Base-by-base conservation (phyloP, 164 flowering plant genomes). In the Akebia trifoliata region DNA sequence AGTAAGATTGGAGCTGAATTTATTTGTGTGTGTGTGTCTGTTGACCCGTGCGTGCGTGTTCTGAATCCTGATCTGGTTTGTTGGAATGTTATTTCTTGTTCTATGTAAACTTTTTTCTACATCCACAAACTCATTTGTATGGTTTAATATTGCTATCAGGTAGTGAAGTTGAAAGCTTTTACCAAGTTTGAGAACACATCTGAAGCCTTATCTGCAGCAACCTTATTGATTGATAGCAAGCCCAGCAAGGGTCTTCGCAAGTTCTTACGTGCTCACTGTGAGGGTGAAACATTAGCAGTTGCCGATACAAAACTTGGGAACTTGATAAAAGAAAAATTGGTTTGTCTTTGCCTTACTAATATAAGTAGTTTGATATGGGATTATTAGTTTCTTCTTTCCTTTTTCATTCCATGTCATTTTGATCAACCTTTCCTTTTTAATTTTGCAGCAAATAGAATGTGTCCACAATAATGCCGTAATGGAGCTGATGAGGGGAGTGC, bases 401-500 rank as follows among this genome's bases (percentile, higher is more conserved):
- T 54, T 9, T 25, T 14, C 18, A 35, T 57, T 26, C 5, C 3
- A 2, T 30, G 24, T 12, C 10, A 11, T 31, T 46, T 29, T 58
- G 22, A 58, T 22, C 31, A 8, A 50, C 21, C 8, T 18, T 36
- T 12, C 17, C 38, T 48, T 7, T 0, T 26, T n/a, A n/a, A n/a
- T 55, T 26, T 31, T 62, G 62, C 80, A 84, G 86, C 66, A 85
- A 81, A 81, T 85, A 54, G 95, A 81, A 18, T 87, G 87, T 65
- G 75, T 83, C 36, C 94, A 93, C 76, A 85, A 80, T 69, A 78
- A 67, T 73, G 68, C 80, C 58, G 90, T 87, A 8, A 93, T 87
- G 99, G 99, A 93, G 78, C 83, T 90, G 61, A 83, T 87, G 85
- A 84, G 99, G 63, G 95, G 96, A 7, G 76, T 90, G 20, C 80